Evolutionary conservation across 1,139 yeast genomes (phyloP).

Genomic region (Yamadazyma dushanensis): DNA sequence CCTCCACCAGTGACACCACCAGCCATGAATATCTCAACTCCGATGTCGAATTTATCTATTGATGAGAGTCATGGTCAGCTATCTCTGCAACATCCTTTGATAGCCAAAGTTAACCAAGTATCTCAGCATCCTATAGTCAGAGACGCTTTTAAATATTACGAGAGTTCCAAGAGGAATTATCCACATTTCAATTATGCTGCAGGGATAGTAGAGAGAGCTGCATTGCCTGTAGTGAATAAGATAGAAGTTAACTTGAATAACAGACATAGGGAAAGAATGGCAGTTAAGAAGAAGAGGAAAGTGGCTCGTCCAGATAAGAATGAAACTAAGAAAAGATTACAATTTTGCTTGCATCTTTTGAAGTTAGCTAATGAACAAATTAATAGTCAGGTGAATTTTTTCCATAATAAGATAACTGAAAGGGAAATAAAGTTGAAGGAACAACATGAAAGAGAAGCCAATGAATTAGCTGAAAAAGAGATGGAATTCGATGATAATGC

Average conservation of each 20-base stretch:
- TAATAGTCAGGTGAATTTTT: conserved; percentile 57
- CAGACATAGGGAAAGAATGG: conserved; percentile 33
- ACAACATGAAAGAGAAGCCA: conserved; percentile 3
- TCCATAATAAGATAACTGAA: conserved; percentile 47
- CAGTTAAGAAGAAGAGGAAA: conserved; percentile 26
- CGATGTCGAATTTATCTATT: conserved; percentile 17
- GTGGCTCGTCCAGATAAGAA: conserved; percentile 20
- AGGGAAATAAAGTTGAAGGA: conserved; percentile 15
- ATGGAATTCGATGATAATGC: conserved; percentile 9
- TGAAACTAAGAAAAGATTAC: conserved; percentile 69
- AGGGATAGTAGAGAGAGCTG: conserved; percentile 63
- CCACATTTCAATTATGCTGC: conserved; percentile 69
- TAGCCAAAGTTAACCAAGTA: conserved; percentile 45
- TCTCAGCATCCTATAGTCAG: conserved; percentile 51
- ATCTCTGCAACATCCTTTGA: conserved; percentile 34
- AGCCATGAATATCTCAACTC: conserved; percentile 14
- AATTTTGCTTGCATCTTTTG: conserved; percentile 71
- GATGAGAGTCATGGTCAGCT: conserved; percentile 11
- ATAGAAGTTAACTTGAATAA: conserved; percentile 48
- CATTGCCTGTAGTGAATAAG: conserved; percentile 54
- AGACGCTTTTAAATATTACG: conserved; percentile 61
- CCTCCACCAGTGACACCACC: conserved; percentile 16
- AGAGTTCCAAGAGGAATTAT: conserved; percentile 51
- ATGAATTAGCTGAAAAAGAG: conserved; percentile 7
- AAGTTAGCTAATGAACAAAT: conserved; percentile 76